These are phyloP conservation scores for Cetraspora pellucida DNA, from an alignment of 192 early-diverging fungal genomes.

Conservation along the genomic window DNA sequence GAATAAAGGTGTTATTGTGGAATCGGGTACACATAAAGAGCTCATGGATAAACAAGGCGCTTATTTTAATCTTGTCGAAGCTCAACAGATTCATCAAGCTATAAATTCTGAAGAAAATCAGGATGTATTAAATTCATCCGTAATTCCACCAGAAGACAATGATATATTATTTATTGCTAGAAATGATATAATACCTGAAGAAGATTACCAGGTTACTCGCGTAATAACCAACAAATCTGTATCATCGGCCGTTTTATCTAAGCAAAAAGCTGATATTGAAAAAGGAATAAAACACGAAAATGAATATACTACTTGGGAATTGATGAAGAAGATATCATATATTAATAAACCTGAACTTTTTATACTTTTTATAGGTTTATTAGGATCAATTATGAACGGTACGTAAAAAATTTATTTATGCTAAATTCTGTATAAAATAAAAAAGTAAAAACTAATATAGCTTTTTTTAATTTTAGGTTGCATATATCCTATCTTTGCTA, in stretches of 20 bases:
- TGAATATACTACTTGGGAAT: slow-evolving; percentile 22
- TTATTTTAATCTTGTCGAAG: slow-evolving; percentile 59
- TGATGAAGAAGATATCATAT: slow-evolving; percentile 2
- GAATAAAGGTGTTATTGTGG: slow-evolving; percentile 61
- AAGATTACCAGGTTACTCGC: slow-evolving; percentile 12
- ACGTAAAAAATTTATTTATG: too few relatives aligned
- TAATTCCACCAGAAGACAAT: background rate
- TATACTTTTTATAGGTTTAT: slow-evolving; percentile 5
- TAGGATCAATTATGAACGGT: slow-evolving; percentile 9
- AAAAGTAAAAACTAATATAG: too few relatives aligned
- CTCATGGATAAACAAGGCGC: slow-evolving; percentile 59
- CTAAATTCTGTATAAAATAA: too few relatives aligned
- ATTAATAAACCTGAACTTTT: slow-evolving; percentile 24
- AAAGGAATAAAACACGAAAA: slow-evolving; percentile 5
- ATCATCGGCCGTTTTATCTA: slow-evolving; percentile 18
- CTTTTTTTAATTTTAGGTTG: too few relatives aligned
- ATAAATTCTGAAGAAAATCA: slow-evolving; percentile 26
- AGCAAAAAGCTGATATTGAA: slow-evolving; percentile 24
- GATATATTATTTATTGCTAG: background rate
- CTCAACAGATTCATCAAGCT: slow-evolving; percentile 55
- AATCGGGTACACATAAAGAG: slow-evolving; percentile 71
- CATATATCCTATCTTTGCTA: slow-evolving; percentile 74
- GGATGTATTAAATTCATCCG: background rate
- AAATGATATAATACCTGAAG: slow-evolving; percentile 15
- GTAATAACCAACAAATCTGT: slow-evolving; percentile 3